phyloP scores from a whole-genome alignment of 2,329 filamentous ascomycete species.

The Ascochyta lentis region DNA sequence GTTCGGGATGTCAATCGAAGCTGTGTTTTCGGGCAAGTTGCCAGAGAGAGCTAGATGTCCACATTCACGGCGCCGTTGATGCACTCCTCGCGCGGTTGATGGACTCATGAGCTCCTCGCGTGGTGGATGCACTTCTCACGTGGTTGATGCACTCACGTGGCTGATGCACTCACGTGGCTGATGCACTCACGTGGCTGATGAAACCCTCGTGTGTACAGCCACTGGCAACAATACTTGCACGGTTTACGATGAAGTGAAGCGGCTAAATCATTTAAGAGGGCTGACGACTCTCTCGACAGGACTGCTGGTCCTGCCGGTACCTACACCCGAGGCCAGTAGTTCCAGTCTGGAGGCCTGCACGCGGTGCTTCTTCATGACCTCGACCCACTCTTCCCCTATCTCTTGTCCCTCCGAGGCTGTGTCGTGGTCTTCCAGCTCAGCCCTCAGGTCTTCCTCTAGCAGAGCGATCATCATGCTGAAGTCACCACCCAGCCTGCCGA shows the following conservation, averaged over 20 bases:
- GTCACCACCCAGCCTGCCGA: conserved; percentile 88
- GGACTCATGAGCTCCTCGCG: too few relatives aligned
- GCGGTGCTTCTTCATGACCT: conserved; percentile 86
- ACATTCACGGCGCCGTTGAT: too few relatives aligned
- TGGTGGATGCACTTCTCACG: too few relatives aligned
- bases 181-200: too few relatives aligned
- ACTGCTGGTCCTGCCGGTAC: conserved; percentile 36
- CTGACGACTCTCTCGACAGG: conserved; percentile 20
- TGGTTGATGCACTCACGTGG: too few relatives aligned
- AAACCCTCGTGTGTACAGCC: too few relatives aligned
- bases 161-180: too few relatives aligned
- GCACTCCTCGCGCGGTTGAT: too few relatives aligned
- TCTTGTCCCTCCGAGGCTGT: conserved; percentile 51
- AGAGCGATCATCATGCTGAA: conserved; percentile 86
- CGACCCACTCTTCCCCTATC: conserved; percentile 75
- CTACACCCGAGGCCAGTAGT: conserved; percentile 54
- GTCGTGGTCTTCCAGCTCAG: conserved; percentile 49
- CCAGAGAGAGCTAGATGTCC: too few relatives aligned
- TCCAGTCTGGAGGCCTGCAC: conserved; percentile 81
- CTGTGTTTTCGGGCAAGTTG: too few relatives aligned
- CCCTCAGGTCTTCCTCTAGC: conserved; percentile 54
- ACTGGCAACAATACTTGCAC: background rate
- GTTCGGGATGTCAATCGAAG: too few relatives aligned
- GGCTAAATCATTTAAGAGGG: conserved; percentile 11
- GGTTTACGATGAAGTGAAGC: background rate